Evolutionary conservation across 1,284 basidiomycete species (phyloP).

Genomic region (Mrakiaceae sp.): DNA sequence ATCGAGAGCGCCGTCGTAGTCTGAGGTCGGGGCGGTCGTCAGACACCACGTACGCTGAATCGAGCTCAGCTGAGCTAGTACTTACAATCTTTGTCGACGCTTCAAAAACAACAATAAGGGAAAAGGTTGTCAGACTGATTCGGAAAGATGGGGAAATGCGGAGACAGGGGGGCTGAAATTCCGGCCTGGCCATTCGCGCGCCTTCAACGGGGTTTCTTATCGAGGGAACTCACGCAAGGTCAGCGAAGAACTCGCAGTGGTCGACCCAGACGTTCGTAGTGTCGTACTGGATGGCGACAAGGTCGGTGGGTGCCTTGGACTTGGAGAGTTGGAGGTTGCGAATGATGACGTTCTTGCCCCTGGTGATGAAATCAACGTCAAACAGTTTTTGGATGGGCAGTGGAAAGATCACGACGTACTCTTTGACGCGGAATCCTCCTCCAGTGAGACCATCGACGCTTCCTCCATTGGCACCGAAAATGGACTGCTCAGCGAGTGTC

Average conservation of each 20-base stretch:
- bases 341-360: constrained; percentile 24
- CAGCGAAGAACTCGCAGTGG: not conserved
- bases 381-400: too few species aligned
- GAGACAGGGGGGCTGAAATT: too few species aligned
- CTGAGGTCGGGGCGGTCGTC: too few species aligned
- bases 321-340: constrained; percentile 25
- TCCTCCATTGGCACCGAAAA: not conserved
- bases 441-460: not conserved
- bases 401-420: too few species aligned
- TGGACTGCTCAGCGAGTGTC: not conserved
- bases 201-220: too few species aligned
- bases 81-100: not conserved
- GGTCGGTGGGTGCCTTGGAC: constrained; percentile 23
- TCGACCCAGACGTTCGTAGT: constrained; percentile 28
- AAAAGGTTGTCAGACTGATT: too few species aligned
- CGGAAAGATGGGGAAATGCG: too few species aligned
- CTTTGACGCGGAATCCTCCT: constrained; percentile 15
- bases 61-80: constrained; percentile 11
- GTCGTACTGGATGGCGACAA: constrained; percentile 24
- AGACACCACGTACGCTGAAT: too few species aligned
- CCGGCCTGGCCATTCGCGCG: too few species aligned
- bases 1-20: constrained; percentile 23
- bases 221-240: too few species aligned
- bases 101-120: too few species aligned
- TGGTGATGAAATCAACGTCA: too few species aligned